A percentile compares a stretch with the other conserved stretches of the same genome.
These are phyloP conservation scores for Onygenales sp. DNA, from an alignment of 2,329 filamentous ascomycete species.

Conservation along the genomic window DNA sequence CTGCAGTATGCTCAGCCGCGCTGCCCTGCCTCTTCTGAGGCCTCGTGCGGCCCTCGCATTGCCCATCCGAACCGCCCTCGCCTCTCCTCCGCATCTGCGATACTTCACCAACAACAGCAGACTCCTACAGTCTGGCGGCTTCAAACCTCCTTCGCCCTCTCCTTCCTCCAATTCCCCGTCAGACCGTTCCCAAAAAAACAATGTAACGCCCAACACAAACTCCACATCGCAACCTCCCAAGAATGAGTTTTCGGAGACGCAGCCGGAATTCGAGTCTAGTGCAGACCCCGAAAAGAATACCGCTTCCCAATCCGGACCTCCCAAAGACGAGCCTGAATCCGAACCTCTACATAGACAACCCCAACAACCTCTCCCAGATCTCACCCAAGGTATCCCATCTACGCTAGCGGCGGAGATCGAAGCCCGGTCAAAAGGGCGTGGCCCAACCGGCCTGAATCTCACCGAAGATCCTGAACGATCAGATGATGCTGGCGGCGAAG, in stretches of 20 bases:
- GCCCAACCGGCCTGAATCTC: slow-evolving; percentile 37
- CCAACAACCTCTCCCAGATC: slow-evolving; percentile 68
- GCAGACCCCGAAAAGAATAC: slow-evolving; percentile 13
- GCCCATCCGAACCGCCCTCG: slow-evolving; percentile 25
- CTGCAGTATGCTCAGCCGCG: slow-evolving; percentile 36
- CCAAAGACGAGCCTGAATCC: slow-evolving; percentile 11
- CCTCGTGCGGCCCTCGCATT: slow-evolving; percentile 25
- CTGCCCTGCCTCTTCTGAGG: slow-evolving; percentile 36
- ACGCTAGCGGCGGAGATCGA: slow-evolving; percentile 70
- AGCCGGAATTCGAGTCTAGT: slow-evolving; percentile 29
- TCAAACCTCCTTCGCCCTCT: slow-evolving; percentile 12
- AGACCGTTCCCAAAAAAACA: slow-evolving; percentile 18
- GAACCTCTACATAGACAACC: slow-evolving; percentile 26
- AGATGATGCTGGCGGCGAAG: slow-evolving; percentile 40
- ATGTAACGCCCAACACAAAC: slow-evolving; percentile 5
- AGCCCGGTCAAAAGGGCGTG: slow-evolving; percentile 26
- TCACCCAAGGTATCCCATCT: slow-evolving; percentile 90
- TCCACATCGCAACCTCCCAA: slow-evolving; percentile 2
- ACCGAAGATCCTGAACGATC: slow-evolving; percentile 39
- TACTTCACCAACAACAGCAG: slow-evolving; percentile 31
- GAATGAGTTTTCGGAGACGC: slow-evolving; percentile 24
- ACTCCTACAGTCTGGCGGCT: slow-evolving; percentile 19
- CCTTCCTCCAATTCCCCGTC: slow-evolving; percentile 9
- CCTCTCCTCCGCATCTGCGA: slow-evolving; percentile 23
- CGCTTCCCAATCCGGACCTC: slow-evolving; percentile 11